These are phyloP conservation scores for Tylopilus intermedius DNA, from an alignment of 768 basidiomycete genomes.

Conservation along the genomic window DNA sequence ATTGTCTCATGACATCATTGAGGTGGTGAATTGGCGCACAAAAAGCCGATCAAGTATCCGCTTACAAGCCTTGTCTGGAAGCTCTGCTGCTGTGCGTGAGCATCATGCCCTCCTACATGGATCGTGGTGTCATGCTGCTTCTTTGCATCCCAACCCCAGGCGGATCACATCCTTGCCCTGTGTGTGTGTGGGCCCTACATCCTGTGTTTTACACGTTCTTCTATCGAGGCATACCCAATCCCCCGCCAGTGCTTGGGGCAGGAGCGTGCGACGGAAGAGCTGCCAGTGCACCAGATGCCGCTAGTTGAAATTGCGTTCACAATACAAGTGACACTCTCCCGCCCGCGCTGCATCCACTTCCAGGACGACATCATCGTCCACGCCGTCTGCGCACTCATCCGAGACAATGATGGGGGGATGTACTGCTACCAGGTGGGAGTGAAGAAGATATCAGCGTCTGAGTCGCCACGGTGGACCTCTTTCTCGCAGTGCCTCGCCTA, in stretches of 20 bases:
- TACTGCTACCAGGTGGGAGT: constrained; percentile 37
- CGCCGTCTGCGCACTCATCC: constrained; percentile 36
- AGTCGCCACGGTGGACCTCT: no score
- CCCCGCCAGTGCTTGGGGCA: constrained; percentile 7
- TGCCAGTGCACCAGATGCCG: constrained; percentile 11
- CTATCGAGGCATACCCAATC: constrained; percentile 39
- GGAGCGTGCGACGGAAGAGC: background rate
- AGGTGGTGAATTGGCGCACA: constrained; percentile 36
- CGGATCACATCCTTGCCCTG: constrained; percentile 35
- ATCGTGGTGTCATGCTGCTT: background rate
- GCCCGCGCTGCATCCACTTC: constrained; percentile 28
- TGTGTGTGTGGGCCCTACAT: constrained; percentile 44
- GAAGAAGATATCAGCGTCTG: background rate
- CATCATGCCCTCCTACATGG: background rate
- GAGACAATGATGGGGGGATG: constrained; percentile 36
- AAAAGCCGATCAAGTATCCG: constrained; percentile 16
- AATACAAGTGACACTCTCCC: constrained; percentile 23
- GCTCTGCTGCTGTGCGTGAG: constrained; percentile 18
- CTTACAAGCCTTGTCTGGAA: constrained; percentile 21
- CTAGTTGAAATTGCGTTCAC: no score
- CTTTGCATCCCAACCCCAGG: constrained; percentile 16
- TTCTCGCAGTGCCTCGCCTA: background rate
- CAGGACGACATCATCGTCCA: constrained; percentile 31
- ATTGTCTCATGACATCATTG: constrained; percentile 26
- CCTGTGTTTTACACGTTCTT: constrained; percentile 44